Base-by-base conservation (phyloP, 2,329 filamentous ascomycete genomes). In the Fusarium sp. region DNA sequence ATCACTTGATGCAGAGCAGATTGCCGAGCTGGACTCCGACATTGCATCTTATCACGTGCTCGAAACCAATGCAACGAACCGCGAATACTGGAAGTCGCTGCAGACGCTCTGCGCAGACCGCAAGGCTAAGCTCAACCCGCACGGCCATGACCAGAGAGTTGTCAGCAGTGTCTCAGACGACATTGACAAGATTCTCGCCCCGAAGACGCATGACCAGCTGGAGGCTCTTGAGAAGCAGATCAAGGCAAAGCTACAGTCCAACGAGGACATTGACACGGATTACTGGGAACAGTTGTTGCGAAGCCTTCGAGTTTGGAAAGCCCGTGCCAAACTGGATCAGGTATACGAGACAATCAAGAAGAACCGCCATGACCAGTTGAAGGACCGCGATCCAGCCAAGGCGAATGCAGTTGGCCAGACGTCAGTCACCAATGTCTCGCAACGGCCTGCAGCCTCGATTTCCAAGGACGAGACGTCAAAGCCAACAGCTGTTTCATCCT, bases 221-320 rank as follows among this genome's bases (percentile, higher is more conserved):
- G 93, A 95, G 80, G 90, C 90, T 20, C 87, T 99, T 58, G 96
- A 99, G 83, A 90, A 88, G 73, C 95, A 98, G 84, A 97, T 99
- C 82, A 92, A 91, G 81, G 87, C 88, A 18, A 99, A 99, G 85
- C 86, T 99, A 57, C 89, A 92, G 62, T 97, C 95, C 9, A 92
- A 98, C 80, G 95, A 98, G 80, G 92, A 94, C 43, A 96, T 99
- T 75, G 97, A 99, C 82, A 95, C 94, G 3, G 97, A 99, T 83
- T 99, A 98, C 82, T 99, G 97, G 97, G 95, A 97, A 81, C 94
- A 98, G 81, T 87, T 99, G 18, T 87, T 99, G 71, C 92, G 92
- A 75, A 97, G 92, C 80, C 86, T 99, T 72, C 87, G 93, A 8
- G 91, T 98, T 1, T 98, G 94, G 92, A 98, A 98, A 85, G 95